Conservation (phyloP, 1,284 basidiomycete species). For the Wallemia hederae region DNA sequence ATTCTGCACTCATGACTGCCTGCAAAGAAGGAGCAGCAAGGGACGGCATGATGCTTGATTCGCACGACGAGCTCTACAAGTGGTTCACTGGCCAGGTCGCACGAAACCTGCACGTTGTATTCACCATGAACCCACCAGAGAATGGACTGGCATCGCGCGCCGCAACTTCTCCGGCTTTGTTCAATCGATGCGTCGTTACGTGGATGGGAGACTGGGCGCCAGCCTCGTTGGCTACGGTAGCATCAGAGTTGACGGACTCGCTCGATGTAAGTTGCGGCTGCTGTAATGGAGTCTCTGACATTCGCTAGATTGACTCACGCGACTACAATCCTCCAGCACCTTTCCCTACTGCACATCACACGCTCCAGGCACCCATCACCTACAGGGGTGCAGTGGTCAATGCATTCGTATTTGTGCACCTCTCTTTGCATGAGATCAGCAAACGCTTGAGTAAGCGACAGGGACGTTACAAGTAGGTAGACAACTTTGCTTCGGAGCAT, state of each 20-base stretch:
- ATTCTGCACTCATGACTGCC: conserved; percentile 83
- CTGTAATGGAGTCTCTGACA: not conserved
- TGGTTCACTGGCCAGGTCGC: conserved; percentile 96
- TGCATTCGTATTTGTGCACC: conserved; percentile 73
- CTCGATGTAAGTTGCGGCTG: conserved; percentile 25
- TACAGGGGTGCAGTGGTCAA: conserved; percentile 76
- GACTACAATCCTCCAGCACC: conserved; percentile 42
- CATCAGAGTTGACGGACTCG: conserved; percentile 69
- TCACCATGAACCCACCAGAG: conserved; percentile 97
- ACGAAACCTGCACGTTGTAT: conserved; percentile 84
- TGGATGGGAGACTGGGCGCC: conserved; percentile 99
- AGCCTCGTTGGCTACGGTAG: conserved; percentile 88
- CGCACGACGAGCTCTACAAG: conserved; percentile 78
- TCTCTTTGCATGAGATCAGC: conserved; percentile 67
- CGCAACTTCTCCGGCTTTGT: conserved; percentile 85
- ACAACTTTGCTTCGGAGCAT: not conserved
- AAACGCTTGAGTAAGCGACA: conserved; percentile 63
- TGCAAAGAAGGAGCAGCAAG: conserved; percentile 96
- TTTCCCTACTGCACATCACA: conserved; percentile 68
- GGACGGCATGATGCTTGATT: conserved; percentile 91
- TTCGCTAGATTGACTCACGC: conserved; percentile 33
- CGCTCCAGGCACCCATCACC: conserved; percentile 43
- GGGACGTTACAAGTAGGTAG: conserved; percentile 41
- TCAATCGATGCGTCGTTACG: conserved; percentile 91
- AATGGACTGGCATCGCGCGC: conserved; percentile 81